Conservation (phyloP, 2,329 filamentous ascomycete genomes). For the Whalleya microplaca region DNA sequence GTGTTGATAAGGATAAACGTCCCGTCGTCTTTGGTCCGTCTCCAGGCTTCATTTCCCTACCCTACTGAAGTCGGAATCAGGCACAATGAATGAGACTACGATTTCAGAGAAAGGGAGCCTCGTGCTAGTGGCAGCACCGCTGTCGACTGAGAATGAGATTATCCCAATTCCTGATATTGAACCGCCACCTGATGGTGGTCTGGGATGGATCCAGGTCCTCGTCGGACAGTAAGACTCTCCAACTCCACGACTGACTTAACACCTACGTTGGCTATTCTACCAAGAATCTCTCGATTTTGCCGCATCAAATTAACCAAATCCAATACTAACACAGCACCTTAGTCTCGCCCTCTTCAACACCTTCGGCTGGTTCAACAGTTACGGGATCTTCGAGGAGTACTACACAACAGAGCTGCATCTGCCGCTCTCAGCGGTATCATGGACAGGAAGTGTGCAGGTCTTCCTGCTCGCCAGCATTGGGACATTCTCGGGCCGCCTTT, state of each 20-base stretch:
- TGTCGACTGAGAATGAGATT: slow-evolving; percentile 13
- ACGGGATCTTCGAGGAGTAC: slow-evolving; percentile 39
- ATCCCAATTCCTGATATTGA: neutral
- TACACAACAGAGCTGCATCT: slow-evolving; percentile 27
- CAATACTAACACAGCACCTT: neutral
- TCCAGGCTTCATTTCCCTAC: neutral
- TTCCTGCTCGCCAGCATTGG: slow-evolving; percentile 37
- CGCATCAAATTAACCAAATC: too few species aligned
- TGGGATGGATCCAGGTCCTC: slow-evolving; percentile 23
- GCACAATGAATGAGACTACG: slow-evolving; percentile 3
- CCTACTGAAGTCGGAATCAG: neutral
- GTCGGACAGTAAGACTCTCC: slow-evolving; percentile 23
- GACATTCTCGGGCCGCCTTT: slow-evolving; percentile 36
- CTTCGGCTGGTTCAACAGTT: slow-evolving; percentile 31
- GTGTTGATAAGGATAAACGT: neutral
- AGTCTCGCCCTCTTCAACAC: slow-evolving; percentile 28
- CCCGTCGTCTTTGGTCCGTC: neutral
- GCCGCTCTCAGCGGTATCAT: slow-evolving; percentile 32
- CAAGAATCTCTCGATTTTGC: too few species aligned
- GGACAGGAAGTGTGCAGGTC: slow-evolving; percentile 38
- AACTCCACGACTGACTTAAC: too few species aligned
- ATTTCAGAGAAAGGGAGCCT: slow-evolving; percentile 11
- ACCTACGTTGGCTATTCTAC: too few species aligned
- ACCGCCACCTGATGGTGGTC: slow-evolving; percentile 20
- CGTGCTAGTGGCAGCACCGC: neutral